Evolutionary conservation across 306 rosid species (phyloP).

Genomic region (Lablab purpureus): DNA sequence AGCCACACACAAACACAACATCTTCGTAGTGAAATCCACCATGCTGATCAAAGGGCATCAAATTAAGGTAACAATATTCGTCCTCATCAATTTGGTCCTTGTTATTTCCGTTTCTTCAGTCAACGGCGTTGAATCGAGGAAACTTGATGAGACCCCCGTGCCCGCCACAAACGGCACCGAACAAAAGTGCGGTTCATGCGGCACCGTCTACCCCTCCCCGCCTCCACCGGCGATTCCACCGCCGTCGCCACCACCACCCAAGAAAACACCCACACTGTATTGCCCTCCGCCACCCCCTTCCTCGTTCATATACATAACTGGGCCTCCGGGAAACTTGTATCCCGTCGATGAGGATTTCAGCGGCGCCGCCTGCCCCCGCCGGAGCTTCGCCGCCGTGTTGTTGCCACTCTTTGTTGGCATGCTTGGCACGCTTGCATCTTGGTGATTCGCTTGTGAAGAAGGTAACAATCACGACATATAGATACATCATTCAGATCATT

Average conservation of each 20-base stretch:
- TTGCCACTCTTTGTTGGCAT: conserved; percentile 41
- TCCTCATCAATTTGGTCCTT: conserved; percentile 36
- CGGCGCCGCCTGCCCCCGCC: conserved; percentile 26
- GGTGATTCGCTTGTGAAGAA: conserved; percentile 39
- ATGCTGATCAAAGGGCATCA: conserved; percentile 41
- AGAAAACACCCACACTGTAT: conserved; percentile 43
- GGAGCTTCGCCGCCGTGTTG: conserved; percentile 28
- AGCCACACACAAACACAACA: not conserved
- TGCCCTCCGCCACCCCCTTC: conserved; percentile 58
- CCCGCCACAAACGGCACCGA: conserved; percentile 31
- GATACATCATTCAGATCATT: conserved; percentile 12
- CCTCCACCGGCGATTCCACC: conserved; percentile 50
- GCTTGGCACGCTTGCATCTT: conserved; percentile 27
- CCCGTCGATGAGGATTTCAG: conserved; percentile 56
- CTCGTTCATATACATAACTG: conserved; percentile 50
- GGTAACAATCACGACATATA: not conserved
- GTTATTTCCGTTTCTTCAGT: conserved; percentile 27
- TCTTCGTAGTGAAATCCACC: not conserved
- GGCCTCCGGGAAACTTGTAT: conserved; percentile 59
- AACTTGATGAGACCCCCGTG: conserved; percentile 47
- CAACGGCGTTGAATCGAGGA: conserved; percentile 49
- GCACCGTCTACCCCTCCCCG: conserved; percentile 37
- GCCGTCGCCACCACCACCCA: conserved; percentile 51
- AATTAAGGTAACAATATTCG: conserved; percentile 38
- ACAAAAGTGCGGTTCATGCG: conserved; percentile 51